These are phyloP conservation scores for Solanum corneliomulleri DNA, from an alignment of 257 asterid species.

Conservation along the genomic window DNA sequence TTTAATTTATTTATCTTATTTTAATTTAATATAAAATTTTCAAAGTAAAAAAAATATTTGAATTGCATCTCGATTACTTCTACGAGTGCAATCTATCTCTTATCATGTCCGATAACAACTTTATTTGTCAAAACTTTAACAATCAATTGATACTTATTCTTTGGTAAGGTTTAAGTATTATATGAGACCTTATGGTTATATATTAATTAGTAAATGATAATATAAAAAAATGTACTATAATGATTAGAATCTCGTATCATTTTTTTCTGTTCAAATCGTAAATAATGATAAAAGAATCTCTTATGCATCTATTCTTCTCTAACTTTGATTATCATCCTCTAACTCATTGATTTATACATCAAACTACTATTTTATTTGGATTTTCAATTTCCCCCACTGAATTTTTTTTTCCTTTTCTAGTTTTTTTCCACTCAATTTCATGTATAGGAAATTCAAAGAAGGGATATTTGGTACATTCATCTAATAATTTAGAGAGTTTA, in stretches of 20 bases:
- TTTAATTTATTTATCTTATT: too few species aligned
- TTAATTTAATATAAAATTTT: too few species aligned
- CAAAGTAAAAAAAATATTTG: accelerated
- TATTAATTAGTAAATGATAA: too few species aligned
- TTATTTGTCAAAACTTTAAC: not conserved
- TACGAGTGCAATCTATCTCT: too few species aligned
- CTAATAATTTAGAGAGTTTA: not conserved
- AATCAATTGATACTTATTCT: too few species aligned
- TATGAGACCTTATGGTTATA: too few species aligned
- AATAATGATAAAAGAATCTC: not conserved
- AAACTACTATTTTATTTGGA: not conserved
- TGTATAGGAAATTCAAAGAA: not conserved
- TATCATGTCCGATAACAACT: not conserved
- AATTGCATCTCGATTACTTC: too few species aligned
- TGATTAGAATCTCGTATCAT: not conserved
- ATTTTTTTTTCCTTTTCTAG: too few species aligned
- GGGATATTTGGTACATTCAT: not conserved
- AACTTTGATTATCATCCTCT: not conserved
- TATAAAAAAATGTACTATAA: too few species aligned
- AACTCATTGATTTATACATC: not conserved
- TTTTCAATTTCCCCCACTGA: too few species aligned
- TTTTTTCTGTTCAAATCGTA: too few species aligned
- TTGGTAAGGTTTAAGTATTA: not conserved
- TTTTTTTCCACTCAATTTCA: not conserved
- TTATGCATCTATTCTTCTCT: not conserved